phyloP scores from a whole-genome alignment of 2,329 filamentous ascomycete genomes.

The Talaromyces marneffei region DNA sequence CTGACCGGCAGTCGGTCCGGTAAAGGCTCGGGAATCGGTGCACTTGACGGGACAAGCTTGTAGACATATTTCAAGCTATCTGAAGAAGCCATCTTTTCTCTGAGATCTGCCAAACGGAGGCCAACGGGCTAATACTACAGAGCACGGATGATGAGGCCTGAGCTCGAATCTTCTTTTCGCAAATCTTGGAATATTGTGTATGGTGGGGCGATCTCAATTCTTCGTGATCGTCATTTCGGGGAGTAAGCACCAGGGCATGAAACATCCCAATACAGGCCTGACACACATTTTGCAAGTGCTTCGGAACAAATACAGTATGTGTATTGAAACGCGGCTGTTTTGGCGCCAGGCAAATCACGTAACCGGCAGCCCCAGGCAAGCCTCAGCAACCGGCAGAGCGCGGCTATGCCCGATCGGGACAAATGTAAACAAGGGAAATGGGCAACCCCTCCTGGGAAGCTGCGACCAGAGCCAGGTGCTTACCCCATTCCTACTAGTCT shows the following conservation, averaged over 20 bases:
- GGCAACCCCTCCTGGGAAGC: conserved; percentile 13
- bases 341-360: not conserved
- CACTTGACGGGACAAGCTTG: conserved; percentile 34
- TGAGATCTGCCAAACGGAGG: not conserved
- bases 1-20: conserved; percentile 34
- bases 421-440: conserved; percentile 32
- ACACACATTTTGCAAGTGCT: not conserved
- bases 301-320: not conserved
- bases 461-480: conserved; percentile 7
- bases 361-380: not conserved
- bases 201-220: conserved; percentile 1
- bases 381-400: conserved; percentile 9
- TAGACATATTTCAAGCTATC: conserved; percentile 29
- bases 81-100: conserved; percentile 10
- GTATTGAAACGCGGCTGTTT: not conserved
- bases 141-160: not conserved
- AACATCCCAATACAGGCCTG: not conserved
- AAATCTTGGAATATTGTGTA: not conserved
- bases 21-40: conserved; percentile 31
- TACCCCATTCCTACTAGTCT: conserved; percentile 3
- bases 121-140: not conserved
- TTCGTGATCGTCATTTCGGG: not conserved
- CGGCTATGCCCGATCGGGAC: conserved; percentile 32
- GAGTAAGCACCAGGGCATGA: not conserved
- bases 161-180: not conserved